Evolutionary conservation across 352 stramenopile genomes (phyloP), one percentile per base, ranked within the genome.

Genomic region (Blastocystis sp.): DNA sequence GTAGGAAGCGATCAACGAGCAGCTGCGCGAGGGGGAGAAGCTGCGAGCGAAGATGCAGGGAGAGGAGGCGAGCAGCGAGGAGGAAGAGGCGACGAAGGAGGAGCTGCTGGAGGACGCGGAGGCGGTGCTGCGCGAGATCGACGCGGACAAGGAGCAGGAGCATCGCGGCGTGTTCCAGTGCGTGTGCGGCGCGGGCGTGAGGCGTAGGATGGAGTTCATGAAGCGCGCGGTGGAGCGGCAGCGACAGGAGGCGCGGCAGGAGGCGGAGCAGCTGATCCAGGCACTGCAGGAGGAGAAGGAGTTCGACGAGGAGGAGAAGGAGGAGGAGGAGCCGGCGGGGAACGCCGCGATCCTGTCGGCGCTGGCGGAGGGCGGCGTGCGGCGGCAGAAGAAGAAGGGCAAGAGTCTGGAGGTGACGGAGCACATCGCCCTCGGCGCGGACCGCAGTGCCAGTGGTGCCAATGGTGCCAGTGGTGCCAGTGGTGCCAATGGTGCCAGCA

Each of bases 181-280:
- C 2, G 76, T 23, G 61, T 17, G 40, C 1, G 3, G 43, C 38
- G 28, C 2, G 1, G 28, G 43, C 45, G 64, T 53, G 43, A 71
- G 28, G 45, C 23, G 43, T 71, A 86, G 76, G 71, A 96, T 99
- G 92, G 96, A 96, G 66, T 99, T 99, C 89, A 99, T 99, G 96
- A 94, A 98, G 91, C 93, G 93, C 41, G 96, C 95, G n/a, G 92
- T 97, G 48, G 92, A 98, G 90, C 95, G 95, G 89, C 95, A 98
- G 91, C 92, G 94, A 59, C 92, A 96, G 76, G 92, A 94, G 78
- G 94, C 96, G 2, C 93, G 94, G 11, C 89, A 93, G 52, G 95
- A 99, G 89, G 95, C 95, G 0, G 92, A 97, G 76, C 92, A 94
- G 89, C 90, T 86, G 21, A 70, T 86, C 3, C 76, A 86, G 23